Evolutionary conservation across 208 protist species (phyloP), one percentile per base, ranked within the genome.

Genomic region (Leishmania tropica): DNA sequence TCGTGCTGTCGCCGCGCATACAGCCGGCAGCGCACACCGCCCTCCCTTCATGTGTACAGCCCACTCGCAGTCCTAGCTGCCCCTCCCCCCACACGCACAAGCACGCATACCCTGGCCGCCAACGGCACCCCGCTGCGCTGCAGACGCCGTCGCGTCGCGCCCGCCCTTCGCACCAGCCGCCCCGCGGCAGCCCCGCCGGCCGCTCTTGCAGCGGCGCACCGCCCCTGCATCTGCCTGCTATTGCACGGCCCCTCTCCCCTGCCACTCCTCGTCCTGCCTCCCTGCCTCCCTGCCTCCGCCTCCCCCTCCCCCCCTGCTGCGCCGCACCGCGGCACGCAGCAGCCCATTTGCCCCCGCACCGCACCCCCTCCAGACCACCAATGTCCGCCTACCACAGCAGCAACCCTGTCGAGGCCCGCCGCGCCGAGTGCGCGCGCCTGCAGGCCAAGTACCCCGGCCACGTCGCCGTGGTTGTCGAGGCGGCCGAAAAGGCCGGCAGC

Each of bases 351-450:
- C 56, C 24, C 56, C 1, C 56, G 56, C 56, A 62, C 56, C 56
- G 13, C 17, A 62, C 56, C 56, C 56, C 64, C 13, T 64, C 40
- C 24, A 56, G 3, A 48, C 62, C 31, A 17, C 53, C 21, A 62
- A 65, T 83, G 53, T 82, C 67, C 40, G 58, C 73, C 54, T 60
- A n/a, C 54, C 19, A 7, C 54, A n/a, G 19, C 54, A 60, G 54
- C 54, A 1, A 60, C 54, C 2, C 54, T 1, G 54, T n/a, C 54
- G 54, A n/a, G 17, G 54, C 54, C 11, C 54, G 54, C 7, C 54
- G 54, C 54, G 54, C 70, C n/a, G 72, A 85, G 64, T 81, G 75
- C 81, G 42, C 53, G 82, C 70, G 82, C 37, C 82, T 80, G 73
- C 64, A 45, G 78, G 72, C 64, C 82, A 83, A 60, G 65, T 70